Evolutionary conservation across 2,329 filamentous ascomycete genomes (phyloP).

Genomic region (Stachybotrys chartarum): DNA sequence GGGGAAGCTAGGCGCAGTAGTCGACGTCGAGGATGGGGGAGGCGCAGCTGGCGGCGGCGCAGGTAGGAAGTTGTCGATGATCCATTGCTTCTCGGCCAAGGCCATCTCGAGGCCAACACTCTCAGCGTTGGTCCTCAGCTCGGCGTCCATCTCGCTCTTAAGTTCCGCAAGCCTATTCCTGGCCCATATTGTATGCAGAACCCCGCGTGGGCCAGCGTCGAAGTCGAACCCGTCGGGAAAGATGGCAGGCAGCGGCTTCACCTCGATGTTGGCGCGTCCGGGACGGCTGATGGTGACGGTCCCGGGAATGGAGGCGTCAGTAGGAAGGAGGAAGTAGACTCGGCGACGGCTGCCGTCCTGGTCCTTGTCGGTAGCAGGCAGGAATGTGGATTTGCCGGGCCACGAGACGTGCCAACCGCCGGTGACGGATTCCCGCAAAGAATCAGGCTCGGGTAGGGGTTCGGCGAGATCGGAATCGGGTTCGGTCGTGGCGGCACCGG

Average conservation of each 20-base stretch:
- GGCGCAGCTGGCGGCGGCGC: constrained; percentile 11
- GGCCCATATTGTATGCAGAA: constrained; percentile 86
- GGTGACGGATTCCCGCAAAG: constrained; percentile 7
- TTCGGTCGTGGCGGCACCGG: constrained; percentile 9
- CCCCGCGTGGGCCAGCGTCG: constrained; percentile 68
- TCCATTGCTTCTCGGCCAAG: constrained; percentile 76
- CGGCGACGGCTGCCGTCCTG: constrained; percentile 42
- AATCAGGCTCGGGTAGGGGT: constrained; percentile 10
- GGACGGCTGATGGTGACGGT: constrained; percentile 57
- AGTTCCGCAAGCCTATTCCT: constrained; percentile 72
- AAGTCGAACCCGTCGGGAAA: constrained; percentile 70
- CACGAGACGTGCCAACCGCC: constrained; percentile 70
- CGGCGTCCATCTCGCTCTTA: constrained; percentile 67
- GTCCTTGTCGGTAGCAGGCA: constrained; percentile 47
- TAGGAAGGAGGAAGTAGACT: constrained; percentile 75
- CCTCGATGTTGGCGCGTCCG: constrained; percentile 35
- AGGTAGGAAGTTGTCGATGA: constrained; percentile 63
- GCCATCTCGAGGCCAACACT: constrained; percentile 82
- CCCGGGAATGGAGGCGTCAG: constrained; percentile 62
- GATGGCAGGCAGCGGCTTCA: constrained; percentile 80
- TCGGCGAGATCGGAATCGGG: constrained; percentile 5
- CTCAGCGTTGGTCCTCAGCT: constrained; percentile 68
- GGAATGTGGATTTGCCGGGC: constrained; percentile 69
- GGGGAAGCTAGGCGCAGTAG: constrained; percentile 43
- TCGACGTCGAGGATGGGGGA: constrained; percentile 6